A percentile compares a stretch with the other conserved stretches of the same genome.
Evolutionary conservation across 2,329 filamentous ascomycete species (phyloP).

Genomic region (Aspergillus ustus): DNA sequence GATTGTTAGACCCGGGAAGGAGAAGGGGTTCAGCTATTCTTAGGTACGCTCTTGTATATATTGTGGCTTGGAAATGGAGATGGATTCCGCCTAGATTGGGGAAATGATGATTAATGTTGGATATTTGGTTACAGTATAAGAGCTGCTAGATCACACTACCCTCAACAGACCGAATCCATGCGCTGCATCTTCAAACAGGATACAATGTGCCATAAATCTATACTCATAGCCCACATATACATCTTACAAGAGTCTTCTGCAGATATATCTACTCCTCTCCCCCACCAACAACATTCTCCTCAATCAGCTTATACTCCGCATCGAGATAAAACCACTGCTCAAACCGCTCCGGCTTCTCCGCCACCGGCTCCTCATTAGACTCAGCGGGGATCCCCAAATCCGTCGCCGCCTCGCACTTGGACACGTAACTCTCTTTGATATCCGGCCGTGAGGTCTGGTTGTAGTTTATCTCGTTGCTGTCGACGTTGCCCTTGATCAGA

Average conservation of each 20-base stretch:
- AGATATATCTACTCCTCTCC: background rate
- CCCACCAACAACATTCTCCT: background rate
- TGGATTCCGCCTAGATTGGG: background rate
- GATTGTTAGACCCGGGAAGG: conserved; percentile 11
- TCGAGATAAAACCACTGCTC: background rate
- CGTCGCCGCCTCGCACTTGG: background rate
- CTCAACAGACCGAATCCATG: background rate
- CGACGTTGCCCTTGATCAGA: conserved; percentile 5
- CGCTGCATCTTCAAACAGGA: no score
- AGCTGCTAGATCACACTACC: background rate
- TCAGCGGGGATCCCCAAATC: background rate
- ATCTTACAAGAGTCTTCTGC: background rate
- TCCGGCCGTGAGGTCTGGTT: conserved; percentile 7
- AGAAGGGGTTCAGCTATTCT: conserved; percentile 9
- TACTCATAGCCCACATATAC: background rate
- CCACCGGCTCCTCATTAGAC: background rate
- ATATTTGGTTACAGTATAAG: background rate
- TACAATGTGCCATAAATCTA: background rate
- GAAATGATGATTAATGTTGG: background rate
- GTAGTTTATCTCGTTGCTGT: conserved; percentile 8
- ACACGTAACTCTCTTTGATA: background rate
- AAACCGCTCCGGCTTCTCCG: background rate
- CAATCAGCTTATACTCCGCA: background rate
- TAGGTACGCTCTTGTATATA: background rate
- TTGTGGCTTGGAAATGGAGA: background rate